Evolutionary conservation across 2,329 filamentous ascomycete species (phyloP), one percentile per base, ranked within the genome.

Genomic region (Colletotrichum sp.): DNA sequence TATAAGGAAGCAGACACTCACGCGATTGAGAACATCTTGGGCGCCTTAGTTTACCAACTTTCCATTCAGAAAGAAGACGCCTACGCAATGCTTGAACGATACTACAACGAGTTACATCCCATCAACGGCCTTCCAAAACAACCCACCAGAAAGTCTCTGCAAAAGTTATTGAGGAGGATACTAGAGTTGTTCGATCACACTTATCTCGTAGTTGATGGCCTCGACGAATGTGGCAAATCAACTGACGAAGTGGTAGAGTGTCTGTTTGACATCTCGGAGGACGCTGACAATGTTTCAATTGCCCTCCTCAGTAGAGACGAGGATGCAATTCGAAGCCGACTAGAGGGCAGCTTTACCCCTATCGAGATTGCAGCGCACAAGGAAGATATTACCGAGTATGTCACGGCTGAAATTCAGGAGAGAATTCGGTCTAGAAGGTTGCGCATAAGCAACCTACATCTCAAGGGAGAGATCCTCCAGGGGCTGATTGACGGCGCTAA

Each of bases 291-390:
- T 0, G 15, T 71, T 3, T 71, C 67, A 1, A 75, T 75, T 19
- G 72, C 72, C 27, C 49, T 75, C 1, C 11, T 75, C 1, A 75
- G 67, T n/a, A 68, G 72, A 5, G 59, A 75, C 1, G 67, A 75
- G 11, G 32, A 71, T 9, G n/a, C 65, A 0, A 75, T 65, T 13
- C 72, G 68, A 1, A 27, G 34, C 6, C 25, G 11, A 2, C 8
- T 71, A 0, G 13, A 61, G 27, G 32, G 32, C 0, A 6, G 5
- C 8, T 72, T 72, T 15, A 6, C 3, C 9, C 3, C 30, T 4
- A 39, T 70, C 0, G 57, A 72, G 5, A 29, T 68, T 25, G 44
- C n/a, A 5, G 72, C 72, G 1, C 44, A 75, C 8, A 59, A 34
- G 19, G 44, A 30, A 6, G 72, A 75, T 1, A 39, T 75, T 19